phyloP scores from a whole-genome alignment of 169 alveolate species.

The Eimeria tenella region DNA sequence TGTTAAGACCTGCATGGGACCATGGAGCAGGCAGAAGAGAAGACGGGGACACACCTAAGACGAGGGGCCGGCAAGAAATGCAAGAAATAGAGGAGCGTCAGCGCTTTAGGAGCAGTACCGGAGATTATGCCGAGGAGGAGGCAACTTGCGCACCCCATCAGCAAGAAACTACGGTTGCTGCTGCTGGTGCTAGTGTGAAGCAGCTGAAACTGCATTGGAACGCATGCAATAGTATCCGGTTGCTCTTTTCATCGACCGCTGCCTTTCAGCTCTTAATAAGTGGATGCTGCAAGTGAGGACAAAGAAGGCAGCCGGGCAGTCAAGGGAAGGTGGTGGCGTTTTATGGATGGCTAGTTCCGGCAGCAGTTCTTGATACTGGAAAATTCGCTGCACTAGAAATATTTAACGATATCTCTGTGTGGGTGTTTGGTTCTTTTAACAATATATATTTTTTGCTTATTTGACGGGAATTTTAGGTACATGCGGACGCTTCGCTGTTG shows the following conservation, averaged over 20 bases:
- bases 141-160: not conserved
- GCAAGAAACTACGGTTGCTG: not conserved
- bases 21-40: not conserved
- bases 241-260: slow-evolving; percentile 18
- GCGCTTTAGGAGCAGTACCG: not conserved
- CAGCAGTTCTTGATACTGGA: too few relatives aligned
- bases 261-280: not conserved
- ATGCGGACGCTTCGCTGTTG: too few relatives aligned
- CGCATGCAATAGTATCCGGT: slow-evolving; percentile 68
- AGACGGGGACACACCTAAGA: not conserved
- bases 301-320: not conserved
- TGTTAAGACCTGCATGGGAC: not conserved
- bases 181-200: not conserved
- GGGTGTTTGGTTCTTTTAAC: too few relatives aligned
- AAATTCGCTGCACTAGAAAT: too few relatives aligned
- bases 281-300: not conserved
- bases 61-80: not conserved
- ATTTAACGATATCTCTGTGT: too few relatives aligned
- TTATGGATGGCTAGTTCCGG: not conserved
- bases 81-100: not conserved
- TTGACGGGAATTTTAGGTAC: too few relatives aligned
- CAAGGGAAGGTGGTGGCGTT: not conserved
- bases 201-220: slow-evolving; percentile 68
- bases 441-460: too few relatives aligned
- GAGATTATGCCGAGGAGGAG: not conserved